A percentile compares a stretch with the other conserved stretches of the same genome.
phyloP scores from a whole-genome alignment of 306 rosid species.

The Dryas octopetala region DNA sequence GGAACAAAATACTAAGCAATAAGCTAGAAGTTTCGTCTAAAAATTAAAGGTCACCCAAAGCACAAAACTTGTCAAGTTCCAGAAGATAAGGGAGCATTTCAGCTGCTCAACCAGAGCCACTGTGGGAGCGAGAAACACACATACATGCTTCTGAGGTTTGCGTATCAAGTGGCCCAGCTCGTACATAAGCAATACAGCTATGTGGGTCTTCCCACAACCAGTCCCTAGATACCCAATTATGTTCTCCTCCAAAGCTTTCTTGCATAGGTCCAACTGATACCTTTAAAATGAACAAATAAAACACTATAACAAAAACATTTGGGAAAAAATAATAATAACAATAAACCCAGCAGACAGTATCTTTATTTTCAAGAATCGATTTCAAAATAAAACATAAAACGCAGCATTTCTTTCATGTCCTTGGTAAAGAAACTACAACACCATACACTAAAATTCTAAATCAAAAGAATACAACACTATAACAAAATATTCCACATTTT shows the following conservation, averaged over 20 bases:
- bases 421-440: not conserved
- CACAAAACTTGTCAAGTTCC: not conserved
- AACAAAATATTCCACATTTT: not conserved
- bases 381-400: slow-evolving; percentile 1
- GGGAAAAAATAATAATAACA: not conserved
- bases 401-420: not conserved
- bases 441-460: not conserved
- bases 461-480: not conserved
- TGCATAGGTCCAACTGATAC: slow-evolving; percentile 81
- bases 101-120: slow-evolving; percentile 94
- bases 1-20: not conserved
- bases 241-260: slow-evolving; percentile 85
- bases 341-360: not conserved
- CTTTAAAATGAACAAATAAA: slow-evolving; percentile 37
- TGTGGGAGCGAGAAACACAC: slow-evolving; percentile 90
- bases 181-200: slow-evolving; percentile 76
- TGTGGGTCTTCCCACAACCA: slow-evolving; percentile 96
- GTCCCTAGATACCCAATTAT: slow-evolving; percentile 85
- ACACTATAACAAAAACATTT: not conserved
- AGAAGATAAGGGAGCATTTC: slow-evolving; percentile 25
- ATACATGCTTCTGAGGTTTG: slow-evolving; percentile 63
- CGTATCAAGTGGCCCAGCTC: slow-evolving; percentile 68
- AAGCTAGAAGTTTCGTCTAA: not conserved
- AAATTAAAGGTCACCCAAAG: not conserved
- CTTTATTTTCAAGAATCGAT: not conserved